Evolutionary conservation across 2,329 filamentous ascomycete species (phyloP), one percentile per base, ranked within the genome.

Genomic region (Pseudodiploospora longispora): DNA sequence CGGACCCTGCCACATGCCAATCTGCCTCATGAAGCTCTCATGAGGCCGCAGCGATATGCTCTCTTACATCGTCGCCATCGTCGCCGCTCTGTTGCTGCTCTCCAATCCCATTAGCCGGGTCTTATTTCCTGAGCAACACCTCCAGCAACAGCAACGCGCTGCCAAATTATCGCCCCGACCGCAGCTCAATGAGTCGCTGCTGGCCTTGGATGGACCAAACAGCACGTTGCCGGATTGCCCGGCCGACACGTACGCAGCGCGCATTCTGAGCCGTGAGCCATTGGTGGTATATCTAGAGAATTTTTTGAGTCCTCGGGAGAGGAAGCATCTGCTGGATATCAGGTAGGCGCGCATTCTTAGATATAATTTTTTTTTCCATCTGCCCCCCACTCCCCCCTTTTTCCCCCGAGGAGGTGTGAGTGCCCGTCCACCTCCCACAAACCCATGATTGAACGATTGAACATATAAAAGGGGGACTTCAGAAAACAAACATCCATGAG

Each of bases 231-330:
- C 55, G 41, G 55, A 52, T 6, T 76, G 71, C 43, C 54, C 57
- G 0, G 53, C 60, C 2, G 66, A 74, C 46, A 50, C 61, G 2
- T 75, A 76, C 54, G 59, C 62, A 1, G 65, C 72, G 36, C 70
- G 73, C 44, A 62, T 78, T 27, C 56, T 72, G 44, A 74, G 65
- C 37, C 65, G 68, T 43, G 69, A 69, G 44, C 75, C 75, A 19
- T 55, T 78, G 33, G 71, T 78, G 3, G 53, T 78, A 4, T 78
- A 78, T 48, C 59, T 78, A 9, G 72, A 76, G 58, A 62, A 68
- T 12, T 78, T 78, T 50, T 50, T 78, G 42, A 66, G 61, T 10
- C 48, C 51, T 6, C 59, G 58, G 4, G 75, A 78, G 55, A 64
- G 68, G 40, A 47, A 51, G 30, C 69, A 76, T 51, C 55, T 78